phyloP scores from a whole-genome alignment of 2,329 filamentous ascomycete genomes.

The Fragosphaeria purpurea region DNA sequence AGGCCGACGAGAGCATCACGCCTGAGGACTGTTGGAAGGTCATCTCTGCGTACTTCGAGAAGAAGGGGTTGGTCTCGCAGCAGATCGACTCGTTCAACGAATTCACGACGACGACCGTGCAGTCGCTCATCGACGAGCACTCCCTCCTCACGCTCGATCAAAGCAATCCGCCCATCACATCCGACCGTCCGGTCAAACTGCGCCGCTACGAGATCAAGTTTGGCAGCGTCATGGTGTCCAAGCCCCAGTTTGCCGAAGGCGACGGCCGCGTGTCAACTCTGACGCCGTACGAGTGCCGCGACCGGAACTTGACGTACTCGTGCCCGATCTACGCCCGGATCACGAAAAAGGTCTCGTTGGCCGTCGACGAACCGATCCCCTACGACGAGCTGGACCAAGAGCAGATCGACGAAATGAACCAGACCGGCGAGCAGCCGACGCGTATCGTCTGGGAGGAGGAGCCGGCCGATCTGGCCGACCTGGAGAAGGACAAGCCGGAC shows the following conservation, averaged over 20 bases:
- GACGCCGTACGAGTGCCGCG: slow-evolving; percentile 85
- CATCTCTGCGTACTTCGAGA: slow-evolving; percentile 93
- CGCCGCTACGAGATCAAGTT: slow-evolving; percentile 94
- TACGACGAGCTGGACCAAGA: slow-evolving; percentile 59
- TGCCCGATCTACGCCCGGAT: slow-evolving; percentile 86
- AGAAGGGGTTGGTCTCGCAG: slow-evolving; percentile 91
- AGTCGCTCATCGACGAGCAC: slow-evolving; percentile 90
- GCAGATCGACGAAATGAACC: slow-evolving; percentile 44
- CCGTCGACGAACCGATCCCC: slow-evolving; percentile 62
- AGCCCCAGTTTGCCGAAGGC: slow-evolving; percentile 84
- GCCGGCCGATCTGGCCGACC: slow-evolving; percentile 40
- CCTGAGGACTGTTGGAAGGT: slow-evolving; percentile 98
- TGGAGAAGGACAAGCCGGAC: slow-evolving; percentile 40
- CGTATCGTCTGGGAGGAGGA: slow-evolving; percentile 53
- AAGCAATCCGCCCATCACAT: slow-evolving; percentile 65
- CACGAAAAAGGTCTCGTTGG: slow-evolving; percentile 72
- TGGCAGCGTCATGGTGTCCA: slow-evolving; percentile 77
- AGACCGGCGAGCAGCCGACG: slow-evolving; percentile 48
- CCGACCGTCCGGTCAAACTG: slow-evolving; percentile 72
- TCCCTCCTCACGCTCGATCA: slow-evolving; percentile 88
- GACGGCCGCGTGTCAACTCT: slow-evolving; percentile 81
- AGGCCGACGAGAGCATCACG: slow-evolving; percentile 67
- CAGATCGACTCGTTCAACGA: slow-evolving; percentile 98
- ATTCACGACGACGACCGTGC: slow-evolving; percentile 87
- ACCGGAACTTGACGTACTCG: slow-evolving; percentile 92